Evolutionary conservation across 805 yeast genomes (phyloP).

Genomic region (Kluyveromyces wickerhamii): DNA sequence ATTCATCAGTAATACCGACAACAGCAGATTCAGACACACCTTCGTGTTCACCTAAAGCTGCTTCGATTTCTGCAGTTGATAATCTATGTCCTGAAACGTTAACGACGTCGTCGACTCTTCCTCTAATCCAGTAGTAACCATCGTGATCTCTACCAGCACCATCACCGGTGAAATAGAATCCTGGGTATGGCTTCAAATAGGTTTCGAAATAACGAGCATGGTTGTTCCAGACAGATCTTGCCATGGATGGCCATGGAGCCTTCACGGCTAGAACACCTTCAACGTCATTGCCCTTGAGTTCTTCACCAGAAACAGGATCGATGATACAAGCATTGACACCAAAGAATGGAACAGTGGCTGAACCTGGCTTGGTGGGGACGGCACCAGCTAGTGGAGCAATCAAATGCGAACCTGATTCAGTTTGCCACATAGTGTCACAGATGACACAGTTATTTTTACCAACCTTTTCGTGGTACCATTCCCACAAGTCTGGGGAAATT

Average conservation of each 20-base stretch:
- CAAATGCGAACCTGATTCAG: slow-evolving; percentile 94
- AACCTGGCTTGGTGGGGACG: slow-evolving; percentile 93
- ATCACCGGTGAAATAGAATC: slow-evolving; percentile 94
- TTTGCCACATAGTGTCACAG: slow-evolving; percentile 98
- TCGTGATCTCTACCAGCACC: slow-evolving; percentile 97
- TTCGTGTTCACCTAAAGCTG: slow-evolving; percentile 73
- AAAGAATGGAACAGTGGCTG: slow-evolving; percentile 94
- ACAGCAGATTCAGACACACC: slow-evolving; percentile 94
- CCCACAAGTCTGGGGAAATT: slow-evolving; percentile 96
- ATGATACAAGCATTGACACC: slow-evolving; percentile 87
- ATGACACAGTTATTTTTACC: slow-evolving; percentile 87
- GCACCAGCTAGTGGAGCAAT: slow-evolving; percentile 94
- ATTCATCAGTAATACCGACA: slow-evolving; percentile 87
- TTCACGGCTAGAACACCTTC: slow-evolving; percentile 94
- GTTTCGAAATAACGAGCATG: slow-evolving; percentile 84
- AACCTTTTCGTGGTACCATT: slow-evolving; percentile 90
- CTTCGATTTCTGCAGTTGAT: slow-evolving; percentile 97
- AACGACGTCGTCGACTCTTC: slow-evolving; percentile 97
- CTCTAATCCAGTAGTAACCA: slow-evolving; percentile 96
- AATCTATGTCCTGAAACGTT: slow-evolving; percentile 96
- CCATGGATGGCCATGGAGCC: slow-evolving; percentile 97
- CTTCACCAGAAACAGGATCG: slow-evolving; percentile 89
- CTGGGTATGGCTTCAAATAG: slow-evolving; percentile 86
- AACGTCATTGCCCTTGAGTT: slow-evolving; percentile 76
- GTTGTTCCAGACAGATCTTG: slow-evolving; percentile 89